These are phyloP conservation scores for Diatrype stigma DNA, from an alignment of 2,329 filamentous ascomycete genomes.

Conservation along the genomic window DNA sequence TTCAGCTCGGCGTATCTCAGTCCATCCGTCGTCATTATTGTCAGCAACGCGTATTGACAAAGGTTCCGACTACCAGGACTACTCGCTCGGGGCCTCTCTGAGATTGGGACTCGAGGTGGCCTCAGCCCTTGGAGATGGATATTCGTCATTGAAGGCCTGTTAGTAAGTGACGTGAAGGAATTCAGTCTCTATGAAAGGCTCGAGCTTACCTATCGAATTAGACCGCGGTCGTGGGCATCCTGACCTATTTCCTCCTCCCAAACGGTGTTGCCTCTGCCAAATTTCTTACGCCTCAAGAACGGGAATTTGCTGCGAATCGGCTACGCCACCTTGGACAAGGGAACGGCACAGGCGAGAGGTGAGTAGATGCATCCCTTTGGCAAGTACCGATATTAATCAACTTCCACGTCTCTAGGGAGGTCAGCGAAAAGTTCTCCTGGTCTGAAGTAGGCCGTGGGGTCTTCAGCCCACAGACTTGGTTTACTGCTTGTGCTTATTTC, in stretches of 20 bases:
- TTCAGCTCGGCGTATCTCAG: no score
- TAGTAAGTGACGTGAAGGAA: constrained; percentile 41
- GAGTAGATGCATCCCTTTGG: not conserved
- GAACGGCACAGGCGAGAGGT: constrained; percentile 31
- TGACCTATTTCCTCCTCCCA: constrained; percentile 52
- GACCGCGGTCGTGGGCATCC: constrained; percentile 50
- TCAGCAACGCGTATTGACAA: no score
- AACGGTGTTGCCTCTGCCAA: constrained; percentile 49
- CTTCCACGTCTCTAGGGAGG: constrained; percentile 19
- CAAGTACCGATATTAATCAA: constrained; percentile 9
- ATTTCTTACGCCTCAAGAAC: constrained; percentile 51
- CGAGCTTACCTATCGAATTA: constrained; percentile 15
- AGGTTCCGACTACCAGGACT: constrained; percentile 45
- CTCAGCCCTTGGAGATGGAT: constrained; percentile 60
- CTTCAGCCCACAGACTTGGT: constrained; percentile 58
- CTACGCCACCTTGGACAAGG: constrained; percentile 31
- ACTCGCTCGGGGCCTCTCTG: constrained; percentile 55
- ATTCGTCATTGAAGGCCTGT: constrained; percentile 55
- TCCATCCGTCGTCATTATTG: no score
- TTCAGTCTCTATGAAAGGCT: no score
- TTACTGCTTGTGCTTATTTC: constrained; percentile 59
- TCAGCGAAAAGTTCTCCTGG: constrained; percentile 52
- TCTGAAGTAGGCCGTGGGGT: constrained; percentile 59
- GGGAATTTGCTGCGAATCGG: constrained; percentile 42
- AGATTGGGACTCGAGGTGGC: constrained; percentile 52